These are phyloP conservation scores for Cladophialophora bantiana DNA, from an alignment of 2,329 filamentous ascomycete species.

Conservation along the genomic window DNA sequence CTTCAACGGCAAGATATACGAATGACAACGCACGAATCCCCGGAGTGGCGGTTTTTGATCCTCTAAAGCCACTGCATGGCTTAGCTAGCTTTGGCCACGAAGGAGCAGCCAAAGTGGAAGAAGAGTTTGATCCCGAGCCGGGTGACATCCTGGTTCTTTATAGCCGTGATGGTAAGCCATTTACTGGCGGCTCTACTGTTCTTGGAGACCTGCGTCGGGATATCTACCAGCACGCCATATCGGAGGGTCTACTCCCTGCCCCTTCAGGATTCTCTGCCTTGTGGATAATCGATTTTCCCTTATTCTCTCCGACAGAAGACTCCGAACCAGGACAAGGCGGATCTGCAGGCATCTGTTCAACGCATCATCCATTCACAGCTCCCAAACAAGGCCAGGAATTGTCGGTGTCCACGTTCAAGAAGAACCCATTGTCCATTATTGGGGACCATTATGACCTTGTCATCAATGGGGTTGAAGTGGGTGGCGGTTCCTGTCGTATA, in stretches of 20 bases:
- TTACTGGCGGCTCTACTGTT: conserved; percentile 70
- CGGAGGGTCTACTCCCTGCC: conserved; percentile 62
- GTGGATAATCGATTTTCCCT: conserved; percentile 90
- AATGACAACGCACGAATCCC: conserved; percentile 79
- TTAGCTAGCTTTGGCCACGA: conserved; percentile 80
- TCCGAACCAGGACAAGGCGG: conserved; percentile 82
- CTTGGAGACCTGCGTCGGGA: conserved; percentile 76
- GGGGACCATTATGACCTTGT: conserved; percentile 97
- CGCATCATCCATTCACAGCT: conserved; percentile 95
- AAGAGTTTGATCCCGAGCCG: conserved; percentile 62
- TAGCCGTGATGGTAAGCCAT: conserved; percentile 70
- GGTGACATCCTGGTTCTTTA: conserved; percentile 85
- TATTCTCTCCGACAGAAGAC: conserved; percentile 78
- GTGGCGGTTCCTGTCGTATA: conserved; percentile 91
- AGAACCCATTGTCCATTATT: conserved; percentile 72
- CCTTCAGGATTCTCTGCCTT: conserved; percentile 69
- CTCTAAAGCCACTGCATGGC: conserved; percentile 74
- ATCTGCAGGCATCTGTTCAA: conserved; percentile 78
- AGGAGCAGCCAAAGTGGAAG: conserved; percentile 65
- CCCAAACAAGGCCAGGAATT: conserved; percentile 76
- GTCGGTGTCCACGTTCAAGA: conserved; percentile 67
- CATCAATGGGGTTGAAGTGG: conserved; percentile 91
- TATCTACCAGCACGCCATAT: conserved; percentile 72
- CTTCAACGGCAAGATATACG: conserved; percentile 64
- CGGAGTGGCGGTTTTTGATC: conserved; percentile 77